Conservation (phyloP, 179 eudicot species). For the Corrigiola litoralis region DNA sequence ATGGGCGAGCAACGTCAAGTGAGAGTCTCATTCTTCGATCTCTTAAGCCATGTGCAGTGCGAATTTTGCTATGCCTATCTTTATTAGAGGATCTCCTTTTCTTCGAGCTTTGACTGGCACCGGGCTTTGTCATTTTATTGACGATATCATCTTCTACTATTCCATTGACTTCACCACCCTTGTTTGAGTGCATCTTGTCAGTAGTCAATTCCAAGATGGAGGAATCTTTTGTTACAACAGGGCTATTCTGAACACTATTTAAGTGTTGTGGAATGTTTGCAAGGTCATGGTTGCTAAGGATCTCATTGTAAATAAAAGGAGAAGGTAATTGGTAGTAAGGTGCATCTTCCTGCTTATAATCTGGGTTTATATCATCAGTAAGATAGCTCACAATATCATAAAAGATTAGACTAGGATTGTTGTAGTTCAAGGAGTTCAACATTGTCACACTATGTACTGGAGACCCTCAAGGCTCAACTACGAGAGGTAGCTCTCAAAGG, state of each 20-base stretch:
- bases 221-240: conserved; percentile 17
- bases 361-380: conserved; percentile 15
- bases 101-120: background rate
- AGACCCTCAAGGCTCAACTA: background rate
- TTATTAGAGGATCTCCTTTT: conserved; percentile 28
- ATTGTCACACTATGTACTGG: background rate
- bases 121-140: background rate
- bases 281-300: conserved; percentile 18
- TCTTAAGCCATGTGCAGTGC: conserved; percentile 38
- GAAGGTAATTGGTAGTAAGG: conserved; percentile 22
- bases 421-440: conserved; percentile 24
- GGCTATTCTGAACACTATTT: conserved; percentile 8
- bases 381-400: conserved; percentile 16
- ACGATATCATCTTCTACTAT: conserved; percentile 14
- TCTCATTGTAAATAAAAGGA: conserved; percentile 26
- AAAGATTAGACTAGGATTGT: conserved; percentile 14
- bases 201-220: conserved; percentile 10
- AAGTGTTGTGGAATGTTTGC: conserved; percentile 16
- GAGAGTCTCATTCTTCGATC: conserved; percentile 45
- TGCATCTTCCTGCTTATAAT: conserved; percentile 8
- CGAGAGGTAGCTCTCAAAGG: conserved; percentile 22
- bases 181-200: background rate
- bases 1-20: conserved; percentile 34
- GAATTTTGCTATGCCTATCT: conserved; percentile 44
- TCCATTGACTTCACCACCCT: conserved; percentile 12